Base-by-base conservation (phyloP, 2,329 filamentous ascomycete species). In the Herpotrichia juniperi region DNA sequence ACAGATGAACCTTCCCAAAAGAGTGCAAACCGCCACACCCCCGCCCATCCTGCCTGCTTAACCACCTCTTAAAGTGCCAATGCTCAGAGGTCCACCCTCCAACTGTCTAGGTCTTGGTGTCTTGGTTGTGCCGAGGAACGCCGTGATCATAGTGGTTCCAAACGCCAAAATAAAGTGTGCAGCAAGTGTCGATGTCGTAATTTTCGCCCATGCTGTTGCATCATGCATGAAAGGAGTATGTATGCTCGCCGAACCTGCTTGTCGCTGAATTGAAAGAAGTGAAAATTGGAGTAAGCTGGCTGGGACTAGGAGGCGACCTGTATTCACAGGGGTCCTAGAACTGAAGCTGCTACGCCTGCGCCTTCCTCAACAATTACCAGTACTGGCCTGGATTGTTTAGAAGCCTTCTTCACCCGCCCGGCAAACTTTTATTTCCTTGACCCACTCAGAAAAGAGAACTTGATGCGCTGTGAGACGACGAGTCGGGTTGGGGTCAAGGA, bases 381-480 rank as follows among this genome's bases (percentile, higher is more conserved):
- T 40, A n/a, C 4, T 14, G 37, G 37, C 16, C 21, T 40, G 19
- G n/a, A 25, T 16, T 25, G 50, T 58, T 79, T 83, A 97, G 66
- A 96, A 87, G 51, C 94, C 94, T 81, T 97, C 93, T 77, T 97
- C 91, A 62, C 93, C 94, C 55, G 94, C 93, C 76, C 93, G 94
- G 80, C 94, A 99, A 51, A 97, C 83, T 78, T 93, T 96, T 76
- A 97, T 97, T 76, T 97, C 93, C 63, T 94, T 90, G 62, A 94
- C 92, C 94, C 94, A 99, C 79, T 99, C 94, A 4, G 93, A 97
- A 76, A 96, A 96, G 67, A 99, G 86, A 51, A 97, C 91, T 78
- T 99, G 94, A 34, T 93, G 93, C 52, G 94, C 93, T 25, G 92
- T 97, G 72, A 99, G 93, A 64, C 94, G 91, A 59, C 94, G 89